Conservation (phyloP, 2,329 filamentous ascomycete genomes). For the Stagonosporopsis cucurbitacearum region DNA sequence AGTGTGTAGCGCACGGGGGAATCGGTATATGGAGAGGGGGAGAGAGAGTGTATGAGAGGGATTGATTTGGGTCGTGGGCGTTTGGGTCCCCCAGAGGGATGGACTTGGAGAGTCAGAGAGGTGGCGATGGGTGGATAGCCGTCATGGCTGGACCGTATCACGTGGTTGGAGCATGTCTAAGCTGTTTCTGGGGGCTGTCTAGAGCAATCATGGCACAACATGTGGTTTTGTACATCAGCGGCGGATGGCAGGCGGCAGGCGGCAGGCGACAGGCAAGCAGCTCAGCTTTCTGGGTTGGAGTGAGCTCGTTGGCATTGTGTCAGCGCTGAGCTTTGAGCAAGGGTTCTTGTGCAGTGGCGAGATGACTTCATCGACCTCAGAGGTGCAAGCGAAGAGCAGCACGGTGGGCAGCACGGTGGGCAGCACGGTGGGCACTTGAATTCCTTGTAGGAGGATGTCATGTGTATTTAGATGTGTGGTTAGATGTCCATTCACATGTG, state of each 20-base stretch:
- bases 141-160: constrained; percentile 4
- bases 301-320: background rate
- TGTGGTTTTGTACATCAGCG: too few relatives aligned
- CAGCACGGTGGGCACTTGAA: too few relatives aligned
- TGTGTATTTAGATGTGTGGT: too few relatives aligned
- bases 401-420: too few relatives aligned
- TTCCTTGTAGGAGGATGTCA: too few relatives aligned
- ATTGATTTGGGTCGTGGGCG: constrained; percentile 20
- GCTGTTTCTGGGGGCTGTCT: constrained; percentile 3
- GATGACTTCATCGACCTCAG: constrained; percentile 16
- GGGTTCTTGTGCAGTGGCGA: constrained; percentile 11
- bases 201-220: too few relatives aligned
- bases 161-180: background rate
- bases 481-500: too few relatives aligned
- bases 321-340: constrained; percentile 13
- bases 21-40: background rate
- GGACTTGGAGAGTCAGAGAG: constrained; percentile 39
- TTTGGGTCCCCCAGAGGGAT: constrained; percentile 41
- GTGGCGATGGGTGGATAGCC: constrained; percentile 10
- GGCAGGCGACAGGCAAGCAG: background rate
- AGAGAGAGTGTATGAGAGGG: background rate
- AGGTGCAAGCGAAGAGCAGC: background rate
- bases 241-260: too few relatives aligned
- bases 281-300: background rate
- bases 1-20: constrained; percentile 5